phyloP scores from a whole-genome alignment of 192 early-diverging fungal genomes.

The Podila verticillata region DNA sequence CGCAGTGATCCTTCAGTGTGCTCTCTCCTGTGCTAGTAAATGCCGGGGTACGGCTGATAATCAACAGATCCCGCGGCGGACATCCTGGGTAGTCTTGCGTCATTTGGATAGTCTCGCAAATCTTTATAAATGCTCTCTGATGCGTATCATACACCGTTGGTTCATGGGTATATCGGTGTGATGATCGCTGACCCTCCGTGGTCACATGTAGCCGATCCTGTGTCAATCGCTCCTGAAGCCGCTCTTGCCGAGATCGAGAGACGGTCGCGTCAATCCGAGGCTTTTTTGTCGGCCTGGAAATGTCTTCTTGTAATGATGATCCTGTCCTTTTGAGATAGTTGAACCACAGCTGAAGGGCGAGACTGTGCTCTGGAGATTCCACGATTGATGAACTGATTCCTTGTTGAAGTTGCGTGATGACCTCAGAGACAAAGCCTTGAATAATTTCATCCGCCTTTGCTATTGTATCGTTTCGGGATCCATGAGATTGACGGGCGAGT shows the following conservation, averaged over 20 bases:
- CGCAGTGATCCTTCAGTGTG: neutral
- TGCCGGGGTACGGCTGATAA: neutral
- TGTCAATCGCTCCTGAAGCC: no score
- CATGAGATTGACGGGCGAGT: neutral
- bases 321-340: no score
- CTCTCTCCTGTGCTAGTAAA: neutral
- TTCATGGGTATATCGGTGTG: neutral
- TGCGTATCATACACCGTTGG: neutral
- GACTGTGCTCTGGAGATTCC: no score
- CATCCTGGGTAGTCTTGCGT: conserved; percentile 5
- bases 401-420: neutral
- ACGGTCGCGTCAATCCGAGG: no score
- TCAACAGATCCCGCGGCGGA: conserved; percentile 3
- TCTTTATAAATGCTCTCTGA: conserved; percentile 19
- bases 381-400: no score
- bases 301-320: no score
- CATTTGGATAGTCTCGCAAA: conserved; percentile 19
- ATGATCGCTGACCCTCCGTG: no score
- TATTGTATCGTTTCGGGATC: neutral
- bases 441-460: conserved; percentile 1
- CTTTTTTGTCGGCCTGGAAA: no score
- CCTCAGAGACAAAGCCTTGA: neutral
- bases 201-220: no score
- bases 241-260: no score
- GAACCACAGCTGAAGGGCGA: no score